phyloP scores from a whole-genome alignment of 129 eudicot genomes.

The Pittosporum tobira region DNA sequence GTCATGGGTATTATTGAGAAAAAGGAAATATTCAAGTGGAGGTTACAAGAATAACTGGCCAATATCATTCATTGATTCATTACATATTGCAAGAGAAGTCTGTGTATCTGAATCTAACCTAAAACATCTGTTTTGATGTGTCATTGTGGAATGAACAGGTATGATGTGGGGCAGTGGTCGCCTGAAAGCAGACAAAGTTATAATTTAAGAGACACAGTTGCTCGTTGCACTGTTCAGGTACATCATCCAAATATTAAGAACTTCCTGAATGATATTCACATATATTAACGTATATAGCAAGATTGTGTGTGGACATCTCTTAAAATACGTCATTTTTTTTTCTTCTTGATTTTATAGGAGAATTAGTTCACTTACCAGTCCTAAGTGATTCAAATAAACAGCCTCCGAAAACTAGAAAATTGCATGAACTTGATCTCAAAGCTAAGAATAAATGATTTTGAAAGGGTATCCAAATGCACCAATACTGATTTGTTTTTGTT shows the following conservation, averaged over 20 bases:
- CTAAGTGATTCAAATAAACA: too few relatives aligned
- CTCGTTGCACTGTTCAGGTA: constrained; percentile 81
- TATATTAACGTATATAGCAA: neutral
- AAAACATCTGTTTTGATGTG: neutral
- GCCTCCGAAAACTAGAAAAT: too few relatives aligned
- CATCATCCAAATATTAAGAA: neutral
- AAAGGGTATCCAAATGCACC: neutral
- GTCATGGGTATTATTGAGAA: neutral
- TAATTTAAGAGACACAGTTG: constrained; percentile 60
- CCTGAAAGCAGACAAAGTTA: constrained; percentile 44
- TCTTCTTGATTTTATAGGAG: too few relatives aligned
- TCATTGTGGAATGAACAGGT: constrained; percentile 27
- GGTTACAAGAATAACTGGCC: too few relatives aligned
- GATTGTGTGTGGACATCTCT: neutral
- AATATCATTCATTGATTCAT: too few relatives aligned
- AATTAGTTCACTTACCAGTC: too few relatives aligned
- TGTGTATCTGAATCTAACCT: neutral
- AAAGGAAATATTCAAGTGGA: too few relatives aligned
- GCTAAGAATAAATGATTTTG: neutral
- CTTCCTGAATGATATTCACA: neutral
- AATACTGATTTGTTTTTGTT: neutral
- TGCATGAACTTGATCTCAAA: too few relatives aligned
- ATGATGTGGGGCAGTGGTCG: constrained; percentile 79
- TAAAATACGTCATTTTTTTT: too few relatives aligned
- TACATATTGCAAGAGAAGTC: too few relatives aligned